Conservation (phyloP, 78 protist genomes). For the Andalucia godoyi region DNA sequence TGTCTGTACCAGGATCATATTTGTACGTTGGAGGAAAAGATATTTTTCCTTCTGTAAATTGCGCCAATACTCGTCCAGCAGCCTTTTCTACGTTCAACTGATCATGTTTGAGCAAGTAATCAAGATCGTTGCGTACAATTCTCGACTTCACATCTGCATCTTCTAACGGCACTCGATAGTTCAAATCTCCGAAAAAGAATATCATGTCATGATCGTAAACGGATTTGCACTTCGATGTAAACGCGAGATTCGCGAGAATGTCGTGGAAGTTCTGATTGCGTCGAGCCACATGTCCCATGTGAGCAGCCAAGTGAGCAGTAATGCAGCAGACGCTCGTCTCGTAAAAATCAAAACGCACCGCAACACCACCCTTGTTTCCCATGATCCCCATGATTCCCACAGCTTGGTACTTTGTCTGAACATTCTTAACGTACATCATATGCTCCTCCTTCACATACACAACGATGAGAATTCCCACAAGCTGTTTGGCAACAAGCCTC, state of each 20-base stretch:
- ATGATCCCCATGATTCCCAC: constrained; percentile 70
- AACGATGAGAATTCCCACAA: constrained; percentile 52
- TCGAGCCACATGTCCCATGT: constrained; percentile 40
- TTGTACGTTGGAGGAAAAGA: constrained; percentile 63
- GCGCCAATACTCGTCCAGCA: not conserved
- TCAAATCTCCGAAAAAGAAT: constrained; percentile 38
- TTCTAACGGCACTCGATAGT: constrained; percentile 51
- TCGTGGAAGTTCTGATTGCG: constrained; percentile 69
- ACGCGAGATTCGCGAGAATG: constrained; percentile 12
- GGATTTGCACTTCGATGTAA: not conserved
- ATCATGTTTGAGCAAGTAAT: not conserved
- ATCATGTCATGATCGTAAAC: constrained; percentile 6
- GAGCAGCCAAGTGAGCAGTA: constrained; percentile 88
- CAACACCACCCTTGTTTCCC: constrained; percentile 89
- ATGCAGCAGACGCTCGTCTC: constrained; percentile 50
- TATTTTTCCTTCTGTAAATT: constrained; percentile 15
- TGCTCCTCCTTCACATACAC: constrained; percentile 47
- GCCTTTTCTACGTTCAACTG: not conserved
- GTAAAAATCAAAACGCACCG: constrained; percentile 44
- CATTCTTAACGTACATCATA: constrained; percentile 11
- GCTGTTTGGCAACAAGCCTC: constrained; percentile 35
- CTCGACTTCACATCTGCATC: not conserved
- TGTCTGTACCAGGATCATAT: constrained; percentile 37
- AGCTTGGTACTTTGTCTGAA: constrained; percentile 22
- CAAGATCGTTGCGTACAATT: not conserved